phyloP scores from a whole-genome alignment of 2,329 filamentous ascomycete genomes.

The Diaporthe nobilis region DNA sequence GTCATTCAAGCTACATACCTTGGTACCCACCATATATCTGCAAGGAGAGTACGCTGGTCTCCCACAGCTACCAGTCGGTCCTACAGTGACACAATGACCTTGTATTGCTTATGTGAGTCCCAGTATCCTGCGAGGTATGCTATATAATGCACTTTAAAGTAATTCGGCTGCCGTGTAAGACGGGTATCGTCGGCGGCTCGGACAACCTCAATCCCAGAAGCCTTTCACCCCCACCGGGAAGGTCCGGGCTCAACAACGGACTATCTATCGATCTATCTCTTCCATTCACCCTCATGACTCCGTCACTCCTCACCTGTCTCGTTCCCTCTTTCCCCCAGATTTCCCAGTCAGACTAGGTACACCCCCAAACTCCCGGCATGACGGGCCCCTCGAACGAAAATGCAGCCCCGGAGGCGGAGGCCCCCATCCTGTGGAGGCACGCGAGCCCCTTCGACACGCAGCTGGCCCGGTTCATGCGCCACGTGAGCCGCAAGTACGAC shows the following conservation, averaged over 20 bases:
- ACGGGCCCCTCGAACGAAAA: not conserved
- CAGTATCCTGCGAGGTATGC: not conserved
- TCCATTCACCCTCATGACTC: not conserved
- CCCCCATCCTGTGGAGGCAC: slow-evolving; percentile 76
- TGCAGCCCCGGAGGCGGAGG: not conserved
- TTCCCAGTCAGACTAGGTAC: too few species aligned
- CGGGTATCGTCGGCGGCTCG: slow-evolving; percentile 29
- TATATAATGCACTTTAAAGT: not conserved
- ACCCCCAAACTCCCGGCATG: slow-evolving; percentile 7
- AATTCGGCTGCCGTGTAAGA: not conserved
- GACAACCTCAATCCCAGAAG: slow-evolving; percentile 22
- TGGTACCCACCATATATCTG: not conserved
- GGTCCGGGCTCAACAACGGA: slow-evolving; percentile 27
- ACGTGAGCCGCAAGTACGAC: slow-evolving; percentile 77
- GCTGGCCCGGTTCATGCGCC: slow-evolving; percentile 80
- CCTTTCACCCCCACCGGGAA: slow-evolving; percentile 21
- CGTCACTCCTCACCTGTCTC: not conserved
- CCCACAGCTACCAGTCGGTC: not conserved
- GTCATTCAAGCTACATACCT: not conserved
- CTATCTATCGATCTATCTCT: not conserved
- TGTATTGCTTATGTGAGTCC: not conserved
- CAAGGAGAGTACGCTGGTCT: not conserved
- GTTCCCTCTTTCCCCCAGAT: too few species aligned
- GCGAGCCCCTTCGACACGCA: slow-evolving; percentile 75
- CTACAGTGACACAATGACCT: not conserved